These are phyloP conservation scores for Mollisiaceae sp. DNA, from an alignment of 2,329 filamentous ascomycete genomes.

Conservation along the genomic window DNA sequence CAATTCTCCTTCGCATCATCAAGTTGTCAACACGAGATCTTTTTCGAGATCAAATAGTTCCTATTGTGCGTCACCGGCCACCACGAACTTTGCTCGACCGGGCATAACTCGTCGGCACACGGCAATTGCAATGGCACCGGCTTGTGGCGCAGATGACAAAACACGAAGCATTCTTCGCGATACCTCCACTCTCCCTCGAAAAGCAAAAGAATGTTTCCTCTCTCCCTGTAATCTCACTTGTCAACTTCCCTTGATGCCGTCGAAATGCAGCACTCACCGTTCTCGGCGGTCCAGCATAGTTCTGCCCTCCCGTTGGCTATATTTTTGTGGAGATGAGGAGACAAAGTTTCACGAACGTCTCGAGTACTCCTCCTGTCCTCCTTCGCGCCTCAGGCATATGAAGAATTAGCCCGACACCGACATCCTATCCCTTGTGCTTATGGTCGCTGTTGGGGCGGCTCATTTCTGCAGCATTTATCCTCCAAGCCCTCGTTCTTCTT, in stretches of 20 bases:
- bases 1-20: neutral
- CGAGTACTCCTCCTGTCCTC: neutral
- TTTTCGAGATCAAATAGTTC: neutral
- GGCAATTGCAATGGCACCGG: neutral
- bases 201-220: constrained; percentile 9
- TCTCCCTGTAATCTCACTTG: neutral
- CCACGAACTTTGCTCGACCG: neutral
- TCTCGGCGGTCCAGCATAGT: neutral
- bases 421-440: constrained; percentile 4
- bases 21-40: neutral
- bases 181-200: neutral
- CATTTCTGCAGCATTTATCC: neutral
- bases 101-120: neutral
- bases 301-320: neutral
- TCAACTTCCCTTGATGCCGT: neutral
- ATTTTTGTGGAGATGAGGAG: neutral
- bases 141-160: neutral
- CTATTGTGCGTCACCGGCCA: neutral
- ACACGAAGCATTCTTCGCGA: constrained; percentile 5
- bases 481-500: neutral
- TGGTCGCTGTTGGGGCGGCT: neutral
- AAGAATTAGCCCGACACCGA: constrained; percentile 2
- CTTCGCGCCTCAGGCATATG: neutral
- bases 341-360: neutral
- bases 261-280: neutral